Evolutionary conservation across 129 eudicot genomes (phyloP).

Genomic region (Sambucus nigra): DNA sequence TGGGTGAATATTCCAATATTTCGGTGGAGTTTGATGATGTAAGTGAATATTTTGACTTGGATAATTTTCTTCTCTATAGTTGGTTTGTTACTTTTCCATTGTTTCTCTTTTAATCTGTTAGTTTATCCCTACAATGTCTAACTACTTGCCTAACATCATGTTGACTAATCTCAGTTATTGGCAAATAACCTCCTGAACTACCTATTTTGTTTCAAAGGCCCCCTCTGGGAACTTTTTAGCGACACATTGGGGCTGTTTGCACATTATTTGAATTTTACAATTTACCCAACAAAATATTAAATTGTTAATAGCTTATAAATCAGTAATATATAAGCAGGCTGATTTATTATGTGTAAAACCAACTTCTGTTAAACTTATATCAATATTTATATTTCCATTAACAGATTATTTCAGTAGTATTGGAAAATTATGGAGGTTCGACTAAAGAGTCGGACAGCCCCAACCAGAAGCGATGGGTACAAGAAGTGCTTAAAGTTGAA

Average conservation of each 20-base stretch:
- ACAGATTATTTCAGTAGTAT: constrained; percentile 80
- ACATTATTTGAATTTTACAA: constrained; percentile 1
- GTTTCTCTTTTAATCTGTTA: not conserved
- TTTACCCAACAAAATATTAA: not conserved
- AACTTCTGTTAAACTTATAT: constrained; percentile 2
- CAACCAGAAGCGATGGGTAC: constrained; percentile 40
- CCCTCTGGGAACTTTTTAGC: too few relatives aligned
- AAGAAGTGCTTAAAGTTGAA: constrained; percentile 55
- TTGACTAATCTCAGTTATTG: too few relatives aligned
- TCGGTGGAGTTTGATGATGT: constrained; percentile 87
- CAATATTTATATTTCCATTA: constrained; percentile 7
- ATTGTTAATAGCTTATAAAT: not conserved
- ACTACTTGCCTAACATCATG: constrained; percentile 5
- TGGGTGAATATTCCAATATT: constrained; percentile 83
- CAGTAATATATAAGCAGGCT: not conserved
- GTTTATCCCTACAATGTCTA: not conserved
- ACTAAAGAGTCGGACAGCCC: constrained; percentile 37
- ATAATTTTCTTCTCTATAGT: not conserved
- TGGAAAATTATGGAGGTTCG: constrained; percentile 64
- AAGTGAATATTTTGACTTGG: constrained; percentile 27
- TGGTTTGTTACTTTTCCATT: not conserved
- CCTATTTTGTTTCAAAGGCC: too few relatives aligned
- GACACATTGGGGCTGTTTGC: too few relatives aligned
- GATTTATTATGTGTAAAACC: not conserved
- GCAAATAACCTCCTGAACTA: too few relatives aligned